Evolutionary conservation across 1,139 yeast genomes (phyloP).

Genomic region (Dujonia santamariae): DNA sequence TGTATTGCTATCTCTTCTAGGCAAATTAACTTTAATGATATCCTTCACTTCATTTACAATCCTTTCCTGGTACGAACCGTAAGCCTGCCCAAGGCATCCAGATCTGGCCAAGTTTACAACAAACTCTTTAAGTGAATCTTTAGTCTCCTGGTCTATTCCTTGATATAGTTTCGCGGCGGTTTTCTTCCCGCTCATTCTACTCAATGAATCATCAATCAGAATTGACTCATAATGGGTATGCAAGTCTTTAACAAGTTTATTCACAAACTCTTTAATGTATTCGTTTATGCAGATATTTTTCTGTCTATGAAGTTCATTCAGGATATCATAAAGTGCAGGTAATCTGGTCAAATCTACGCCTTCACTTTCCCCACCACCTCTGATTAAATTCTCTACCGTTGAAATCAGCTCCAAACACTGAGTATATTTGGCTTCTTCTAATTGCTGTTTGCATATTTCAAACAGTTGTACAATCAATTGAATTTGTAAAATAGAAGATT

Average conservation of each 20-base stretch:
- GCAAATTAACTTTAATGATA: conserved; percentile 65
- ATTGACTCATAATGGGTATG: conserved; percentile 52
- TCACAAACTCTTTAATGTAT: conserved; percentile 55
- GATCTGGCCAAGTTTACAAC: conserved; percentile 60
- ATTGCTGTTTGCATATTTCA: conserved; percentile 52
- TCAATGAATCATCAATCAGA: conserved; percentile 47
- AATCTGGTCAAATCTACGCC: conserved; percentile 49
- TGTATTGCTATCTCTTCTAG: conserved; percentile 31
- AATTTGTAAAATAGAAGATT: conserved; percentile 65
- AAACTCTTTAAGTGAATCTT: conserved; percentile 38
- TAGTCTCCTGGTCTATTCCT: conserved; percentile 31
- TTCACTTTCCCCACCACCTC: conserved; percentile 43
- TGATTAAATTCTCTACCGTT: conserved; percentile 53
- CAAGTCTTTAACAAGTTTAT: conserved; percentile 57
- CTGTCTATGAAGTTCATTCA: conserved; percentile 49
- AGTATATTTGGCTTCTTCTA: conserved; percentile 35
- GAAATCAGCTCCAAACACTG: conserved; percentile 53
- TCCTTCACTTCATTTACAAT: conserved; percentile 69
- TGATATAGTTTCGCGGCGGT: conserved; percentile 30
- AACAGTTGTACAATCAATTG: conserved; percentile 46
- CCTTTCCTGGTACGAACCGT: conserved; percentile 62
- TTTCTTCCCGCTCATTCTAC: conserved; percentile 44
- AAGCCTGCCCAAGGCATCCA: conserved; percentile 63
- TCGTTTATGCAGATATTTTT: conserved; percentile 63
- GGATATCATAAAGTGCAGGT: conserved; percentile 57